Base-by-base conservation (phyloP, 208 protist genomes). In the Trypanosoma brucei region DNA sequence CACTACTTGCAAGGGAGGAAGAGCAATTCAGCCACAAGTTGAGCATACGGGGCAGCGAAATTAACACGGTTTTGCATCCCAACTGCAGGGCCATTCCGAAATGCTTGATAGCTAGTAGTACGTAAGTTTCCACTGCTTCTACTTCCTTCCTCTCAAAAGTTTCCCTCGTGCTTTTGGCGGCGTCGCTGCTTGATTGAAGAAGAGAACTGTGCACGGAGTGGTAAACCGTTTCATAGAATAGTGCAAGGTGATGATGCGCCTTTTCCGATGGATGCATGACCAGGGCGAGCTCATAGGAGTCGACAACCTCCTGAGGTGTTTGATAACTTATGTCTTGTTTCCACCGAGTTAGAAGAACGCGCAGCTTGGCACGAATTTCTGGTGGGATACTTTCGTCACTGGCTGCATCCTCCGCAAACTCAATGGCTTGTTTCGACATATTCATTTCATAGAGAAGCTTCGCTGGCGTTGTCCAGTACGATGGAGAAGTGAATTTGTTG, bases 41-140 rank as follows among this genome's bases (percentile, higher is more conserved):
- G 7, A 99, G 72, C 73, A 99, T 80, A 49, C 97, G 86, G 1
- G 97, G 96, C 39, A 99, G 76, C 8, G 96, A 89, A 33, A 96
- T 81, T 37, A 82, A 96, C 4, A 97, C 76, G 55, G 92, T 96
- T 6, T 90, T 72, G 35, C 68, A 56, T 3, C 96, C 97, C 34
- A 81, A 69, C 35, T 76, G 52, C 4, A 98, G 72, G 22, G 95
- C 81, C 8, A 68, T 30, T 22, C 91, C 95, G 67, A 96, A 98
- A 75, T 94, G 81, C 31, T 79, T 44, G 31, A 96, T 55, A 4
- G 93, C 83, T 36, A 54, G 39, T 22, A 78, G 64, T 9, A 90
- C 76, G 68, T 73, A 79, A n/a, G 52, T 53, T 46, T 72, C 65
- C n/a, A 83, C 61, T 44, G 65, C 61, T 38, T 82, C 48, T 46